A percentile compares a stretch with the other conserved stretches of the same genome.
These are phyloP conservation scores for Raphanus hybrid DNA, from an alignment of 441 rosid species.

Conservation along the genomic window DNA sequence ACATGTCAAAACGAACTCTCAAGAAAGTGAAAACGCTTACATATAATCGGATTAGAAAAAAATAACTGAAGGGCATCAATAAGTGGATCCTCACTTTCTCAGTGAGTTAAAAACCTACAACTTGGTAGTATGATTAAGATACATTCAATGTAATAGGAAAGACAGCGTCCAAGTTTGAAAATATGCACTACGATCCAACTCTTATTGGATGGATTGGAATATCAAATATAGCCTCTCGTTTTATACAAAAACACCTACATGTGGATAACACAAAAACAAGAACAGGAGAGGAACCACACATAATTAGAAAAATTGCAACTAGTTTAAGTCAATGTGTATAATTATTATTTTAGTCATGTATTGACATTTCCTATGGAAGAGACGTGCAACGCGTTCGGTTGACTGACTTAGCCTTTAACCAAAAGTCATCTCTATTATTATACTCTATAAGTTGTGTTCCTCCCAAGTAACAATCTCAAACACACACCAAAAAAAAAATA, in stretches of 20 bases:
- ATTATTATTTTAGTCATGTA: background rate
- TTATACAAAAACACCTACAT: background rate
- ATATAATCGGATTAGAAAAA: no score
- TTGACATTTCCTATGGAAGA: slow-evolving; percentile 15
- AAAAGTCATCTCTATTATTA: slow-evolving; percentile 31
- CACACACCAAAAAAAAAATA: background rate
- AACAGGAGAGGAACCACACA: slow-evolving; percentile 20
- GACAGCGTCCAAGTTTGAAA: slow-evolving; percentile 25
- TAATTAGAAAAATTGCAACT: slow-evolving; percentile 27
- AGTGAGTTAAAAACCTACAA: background rate
- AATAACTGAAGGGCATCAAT: no score
- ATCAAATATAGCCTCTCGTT: slow-evolving; percentile 22
- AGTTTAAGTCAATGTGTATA: slow-evolving; percentile 33
- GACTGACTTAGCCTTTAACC: slow-evolving; percentile 38
- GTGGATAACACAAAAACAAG: slow-evolving; percentile 4
- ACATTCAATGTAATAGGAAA: slow-evolving; percentile 5
- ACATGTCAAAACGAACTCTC: no score
- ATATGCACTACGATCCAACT: slow-evolving; percentile 11
- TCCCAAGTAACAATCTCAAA: slow-evolving; percentile 15
- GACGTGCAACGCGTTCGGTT: slow-evolving; percentile 41
- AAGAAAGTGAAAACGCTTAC: no score
- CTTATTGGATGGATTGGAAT: background rate
- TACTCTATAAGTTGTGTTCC: background rate
- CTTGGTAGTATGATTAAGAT: slow-evolving; percentile 6
- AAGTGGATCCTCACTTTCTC: no score